Percentiles rank a stretch among this genome's conserved stretches.
Evolutionary conservation across 2,329 filamentous ascomycete genomes (phyloP).

Genomic region (Metarhizium sp.): DNA sequence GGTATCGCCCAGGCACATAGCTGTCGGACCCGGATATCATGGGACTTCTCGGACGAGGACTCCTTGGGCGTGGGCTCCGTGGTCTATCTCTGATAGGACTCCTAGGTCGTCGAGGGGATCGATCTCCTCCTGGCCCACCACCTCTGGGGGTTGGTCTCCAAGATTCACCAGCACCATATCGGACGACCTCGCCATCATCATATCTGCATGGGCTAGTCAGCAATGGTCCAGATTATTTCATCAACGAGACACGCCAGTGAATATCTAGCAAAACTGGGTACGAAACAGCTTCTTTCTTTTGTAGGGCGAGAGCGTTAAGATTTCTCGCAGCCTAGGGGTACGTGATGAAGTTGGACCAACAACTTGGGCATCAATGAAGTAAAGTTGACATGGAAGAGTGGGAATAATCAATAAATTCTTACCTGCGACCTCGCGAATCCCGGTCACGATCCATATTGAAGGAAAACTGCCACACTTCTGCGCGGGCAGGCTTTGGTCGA

Average conservation of each 20-base stretch:
- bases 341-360: not conserved
- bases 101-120: slow-evolving; percentile 31
- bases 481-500: not conserved
- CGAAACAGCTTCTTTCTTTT: too few relatives aligned
- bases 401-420: slow-evolving; percentile 7
- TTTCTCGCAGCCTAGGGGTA: not conserved
- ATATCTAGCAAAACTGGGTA: not conserved
- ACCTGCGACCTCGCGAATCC: slow-evolving; percentile 25
- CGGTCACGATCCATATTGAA: slow-evolving; percentile 27
- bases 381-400: not conserved
- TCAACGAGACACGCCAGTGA: not conserved
- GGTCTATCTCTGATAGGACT: slow-evolving; percentile 20
- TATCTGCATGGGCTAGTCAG: slow-evolving; percentile 31
- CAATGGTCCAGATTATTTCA: not conserved
- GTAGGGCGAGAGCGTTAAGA: not conserved
- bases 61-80: slow-evolving; percentile 28
- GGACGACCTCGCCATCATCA: slow-evolving; percentile 52
- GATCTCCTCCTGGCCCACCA: slow-evolving; percentile 20
- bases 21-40: slow-evolving; percentile 32
- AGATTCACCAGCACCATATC: slow-evolving; percentile 53
- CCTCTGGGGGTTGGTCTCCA: slow-evolving; percentile 48
- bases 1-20: slow-evolving; percentile 36
- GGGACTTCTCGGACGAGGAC: slow-evolving; percentile 29
- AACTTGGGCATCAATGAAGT: not conserved
- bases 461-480: not conserved